Percentiles rank a stretch among this genome's conserved stretches.
phyloP scores from a whole-genome alignment of 1,284 basidiomycete species.

The Sporisorium iseilematis-ciliati region DNA sequence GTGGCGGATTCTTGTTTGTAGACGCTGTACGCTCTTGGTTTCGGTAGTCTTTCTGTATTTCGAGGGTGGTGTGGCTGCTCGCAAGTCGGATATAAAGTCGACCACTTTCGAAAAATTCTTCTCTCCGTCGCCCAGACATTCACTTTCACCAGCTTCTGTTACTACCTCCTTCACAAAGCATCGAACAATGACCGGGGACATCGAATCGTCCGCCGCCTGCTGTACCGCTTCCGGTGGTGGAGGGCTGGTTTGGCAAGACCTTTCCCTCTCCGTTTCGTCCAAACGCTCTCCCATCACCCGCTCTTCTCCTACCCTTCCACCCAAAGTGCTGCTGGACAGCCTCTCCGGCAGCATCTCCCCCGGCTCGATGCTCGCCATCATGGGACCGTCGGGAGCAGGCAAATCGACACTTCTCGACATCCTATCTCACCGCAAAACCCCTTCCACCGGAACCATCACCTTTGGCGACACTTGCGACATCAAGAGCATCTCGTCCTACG shows the following conservation, averaged over 20 bases:
- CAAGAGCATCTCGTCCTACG: constrained; percentile 60
- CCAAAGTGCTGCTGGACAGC: constrained; percentile 13
- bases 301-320: neutral
- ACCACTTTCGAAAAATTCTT: too few relatives aligned
- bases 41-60: too few relatives aligned
- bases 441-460: constrained; percentile 8
- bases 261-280: constrained; percentile 8
- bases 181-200: constrained; percentile 10
- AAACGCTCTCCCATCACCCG: constrained; percentile 4
- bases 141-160: too few relatives aligned
- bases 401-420: constrained; percentile 71
- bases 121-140: too few relatives aligned
- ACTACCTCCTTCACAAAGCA: too few relatives aligned
- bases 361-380: constrained; percentile 53
- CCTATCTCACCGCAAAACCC: constrained; percentile 62
- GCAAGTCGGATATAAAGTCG: too few relatives aligned
- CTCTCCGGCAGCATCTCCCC: constrained; percentile 19
- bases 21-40: too few relatives aligned
- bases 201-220: constrained; percentile 4
- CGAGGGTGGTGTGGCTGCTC: too few relatives aligned
- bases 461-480: constrained; percentile 19
- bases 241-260: constrained; percentile 26
- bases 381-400: constrained; percentile 70
- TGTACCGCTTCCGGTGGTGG: neutral
- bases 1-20: too few relatives aligned